These are phyloP conservation scores for Tieghemostelium lacteum DNA, from an alignment of 78 protist genomes.

Conservation along the genomic window DNA sequence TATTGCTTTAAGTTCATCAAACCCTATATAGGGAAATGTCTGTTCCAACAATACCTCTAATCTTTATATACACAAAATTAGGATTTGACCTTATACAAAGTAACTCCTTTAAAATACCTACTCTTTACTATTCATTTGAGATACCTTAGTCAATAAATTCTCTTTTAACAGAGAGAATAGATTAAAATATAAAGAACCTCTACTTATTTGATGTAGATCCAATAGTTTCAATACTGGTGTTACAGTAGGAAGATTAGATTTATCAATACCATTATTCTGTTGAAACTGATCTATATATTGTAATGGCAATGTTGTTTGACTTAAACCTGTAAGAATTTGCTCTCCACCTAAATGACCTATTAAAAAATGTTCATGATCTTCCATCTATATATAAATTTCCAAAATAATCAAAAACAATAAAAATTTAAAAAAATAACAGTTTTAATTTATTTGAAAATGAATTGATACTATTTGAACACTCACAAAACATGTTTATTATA, in stretches of 20 bases:
- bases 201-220: constrained; percentile 61
- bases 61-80: not conserved
- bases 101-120: not conserved
- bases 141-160: constrained; percentile 27
- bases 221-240: constrained; percentile 63
- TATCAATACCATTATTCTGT: constrained; percentile 26
- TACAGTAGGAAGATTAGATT: constrained; percentile 38
- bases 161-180: constrained; percentile 16
- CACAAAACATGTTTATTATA: not conserved
- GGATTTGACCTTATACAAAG: not conserved
- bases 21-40: constrained; percentile 71
- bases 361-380: constrained; percentile 16
- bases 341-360: constrained; percentile 73
- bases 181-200: constrained; percentile 37
- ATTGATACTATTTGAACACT: not conserved
- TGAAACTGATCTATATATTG: constrained; percentile 68
- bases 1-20: constrained; percentile 51
- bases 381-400: not conserved
- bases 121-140: constrained; percentile 7
- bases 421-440: not conserved
- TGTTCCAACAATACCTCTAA: constrained; percentile 57
- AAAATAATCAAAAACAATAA: not conserved
- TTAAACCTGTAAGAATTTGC: constrained; percentile 22
- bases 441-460: not conserved
- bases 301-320: constrained; percentile 44